Conservation (phyloP, 1,284 basidiomycete genomes). For the Thelephora terrestris region DNA sequence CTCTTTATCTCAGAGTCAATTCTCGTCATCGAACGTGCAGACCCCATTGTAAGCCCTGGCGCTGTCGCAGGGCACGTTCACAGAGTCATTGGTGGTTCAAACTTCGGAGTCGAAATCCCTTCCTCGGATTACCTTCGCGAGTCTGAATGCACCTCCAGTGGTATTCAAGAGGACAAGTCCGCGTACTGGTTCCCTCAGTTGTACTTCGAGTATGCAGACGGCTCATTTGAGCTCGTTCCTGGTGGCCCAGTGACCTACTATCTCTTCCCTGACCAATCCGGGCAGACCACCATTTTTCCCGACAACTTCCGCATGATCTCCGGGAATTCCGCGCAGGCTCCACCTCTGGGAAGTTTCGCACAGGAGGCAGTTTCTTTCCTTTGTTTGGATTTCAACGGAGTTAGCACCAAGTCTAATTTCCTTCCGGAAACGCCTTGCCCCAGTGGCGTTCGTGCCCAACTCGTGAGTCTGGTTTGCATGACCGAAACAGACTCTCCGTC, state of each 20-base stretch:
- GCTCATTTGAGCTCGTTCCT: neutral
- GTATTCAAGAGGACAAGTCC: slow-evolving; percentile 33
- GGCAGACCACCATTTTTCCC: neutral
- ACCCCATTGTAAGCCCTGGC: slow-evolving; percentile 31
- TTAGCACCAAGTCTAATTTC: neutral
- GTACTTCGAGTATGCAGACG: neutral
- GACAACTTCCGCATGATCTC: slow-evolving; percentile 1
- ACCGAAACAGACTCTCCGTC: neutral
- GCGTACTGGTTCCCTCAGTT: slow-evolving; percentile 33
- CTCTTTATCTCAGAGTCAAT: slow-evolving; percentile 21
- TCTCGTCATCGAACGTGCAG: slow-evolving; percentile 30
- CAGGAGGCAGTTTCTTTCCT: neutral
- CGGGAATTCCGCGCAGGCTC: neutral
- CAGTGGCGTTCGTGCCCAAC: neutral
- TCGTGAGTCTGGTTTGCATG: neutral
- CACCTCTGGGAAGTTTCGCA: neutral
- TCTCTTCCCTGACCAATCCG: neutral
- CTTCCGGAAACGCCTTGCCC: neutral
- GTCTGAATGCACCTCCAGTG: slow-evolving; percentile 33
- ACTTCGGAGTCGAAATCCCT: slow-evolving; percentile 27
- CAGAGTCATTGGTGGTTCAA: slow-evolving; percentile 32
- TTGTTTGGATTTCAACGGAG: neutral
- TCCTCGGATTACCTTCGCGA: slow-evolving; percentile 21
- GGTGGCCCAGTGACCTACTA: neutral
- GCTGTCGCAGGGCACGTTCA: slow-evolving; percentile 31